Evolutionary conservation across 108 stramenopile species (phyloP).

Genomic region (Nannochloropsis granulata): DNA sequence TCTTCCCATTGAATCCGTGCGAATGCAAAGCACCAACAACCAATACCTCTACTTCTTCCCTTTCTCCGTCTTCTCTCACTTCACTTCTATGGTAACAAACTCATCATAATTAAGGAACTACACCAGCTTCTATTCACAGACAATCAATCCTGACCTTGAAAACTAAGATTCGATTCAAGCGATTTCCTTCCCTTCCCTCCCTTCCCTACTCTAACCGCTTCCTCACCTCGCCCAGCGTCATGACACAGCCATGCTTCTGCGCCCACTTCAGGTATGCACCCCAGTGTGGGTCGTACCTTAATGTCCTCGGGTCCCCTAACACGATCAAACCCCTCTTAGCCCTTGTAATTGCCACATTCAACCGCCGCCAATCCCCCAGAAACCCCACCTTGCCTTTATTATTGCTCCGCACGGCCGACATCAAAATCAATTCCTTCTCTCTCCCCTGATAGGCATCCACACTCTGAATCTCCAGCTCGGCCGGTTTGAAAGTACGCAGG

Average conservation of each 20-base stretch:
- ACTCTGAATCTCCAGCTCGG: conserved; percentile 17
- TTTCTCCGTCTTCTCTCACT: too few relatives aligned
- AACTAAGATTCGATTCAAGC: too few relatives aligned
- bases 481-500: neutral
- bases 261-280: conserved; percentile 16
- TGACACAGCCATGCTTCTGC: neutral
- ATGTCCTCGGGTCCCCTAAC: conserved; percentile 22
- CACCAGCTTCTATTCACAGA: too few relatives aligned
- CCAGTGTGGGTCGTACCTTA: conserved; percentile 19
- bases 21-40: too few relatives aligned
- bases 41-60: too few relatives aligned
- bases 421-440: conserved; percentile 35
- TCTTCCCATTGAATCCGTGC: too few relatives aligned
- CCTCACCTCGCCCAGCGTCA: conserved; percentile 6
- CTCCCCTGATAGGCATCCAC: conserved; percentile 38
- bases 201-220: neutral
- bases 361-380: conserved; percentile 27
- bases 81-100: too few relatives aligned
- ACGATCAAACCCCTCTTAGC: conserved; percentile 24
- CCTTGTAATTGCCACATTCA: conserved; percentile 39
- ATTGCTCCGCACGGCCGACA: conserved; percentile 33
- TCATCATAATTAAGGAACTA: too few relatives aligned
- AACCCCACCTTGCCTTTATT: conserved; percentile 21
- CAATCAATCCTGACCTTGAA: too few relatives aligned
- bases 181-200: neutral